Evolutionary conservation across 495 filamentous ascomycete genomes (phyloP), one percentile per base, ranked within the genome.

Genomic region (Cenococcum geophilum): DNA sequence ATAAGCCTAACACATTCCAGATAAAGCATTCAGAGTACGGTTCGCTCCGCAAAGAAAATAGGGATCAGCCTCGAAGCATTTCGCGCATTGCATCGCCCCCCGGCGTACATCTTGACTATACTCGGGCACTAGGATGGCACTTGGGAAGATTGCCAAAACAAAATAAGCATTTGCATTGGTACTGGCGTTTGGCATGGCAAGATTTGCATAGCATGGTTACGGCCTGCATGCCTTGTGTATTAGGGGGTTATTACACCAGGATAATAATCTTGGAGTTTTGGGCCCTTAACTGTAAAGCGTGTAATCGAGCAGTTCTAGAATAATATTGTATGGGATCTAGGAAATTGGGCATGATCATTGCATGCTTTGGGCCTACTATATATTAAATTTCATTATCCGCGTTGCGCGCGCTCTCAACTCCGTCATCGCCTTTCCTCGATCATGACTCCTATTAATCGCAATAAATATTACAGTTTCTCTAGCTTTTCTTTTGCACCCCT

Each of bases 31-130:
- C 54, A 60, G 68, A 22, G 55, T 64, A 20, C 62, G 58, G 36
- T 71, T 71, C 37, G 62, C 66, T 10, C 65, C 68, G 21, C 64
- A 60, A 64, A 63, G 61, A 42, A 57, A 50, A 74, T 76, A 69
- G 70, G 52, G 42, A 54, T 40, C 21, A 42, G 25, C 50, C 53
- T 22, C 61, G 53, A 45, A 57, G 45, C 20, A 48, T 52, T 45
- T 45, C 40, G 40, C 53, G 14, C 27, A 25, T 53, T 53, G 20
- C 10, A 35, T 53, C 12, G 58, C 65, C 57, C 57, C 63, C 48
- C 56, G 60, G 64, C 62, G 60, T 63, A 60, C 52, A 51, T 25
- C 45, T 32, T 50, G 48, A 53, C 57, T 52, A 58, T 64, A 64
- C 56, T 56, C 18, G 53, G 18, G 35, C 35, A 11, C 35, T 12